These are phyloP conservation scores for Mortierella sp. DNA, from an alignment of 371 early-diverging fungal species.

Conservation along the genomic window DNA sequence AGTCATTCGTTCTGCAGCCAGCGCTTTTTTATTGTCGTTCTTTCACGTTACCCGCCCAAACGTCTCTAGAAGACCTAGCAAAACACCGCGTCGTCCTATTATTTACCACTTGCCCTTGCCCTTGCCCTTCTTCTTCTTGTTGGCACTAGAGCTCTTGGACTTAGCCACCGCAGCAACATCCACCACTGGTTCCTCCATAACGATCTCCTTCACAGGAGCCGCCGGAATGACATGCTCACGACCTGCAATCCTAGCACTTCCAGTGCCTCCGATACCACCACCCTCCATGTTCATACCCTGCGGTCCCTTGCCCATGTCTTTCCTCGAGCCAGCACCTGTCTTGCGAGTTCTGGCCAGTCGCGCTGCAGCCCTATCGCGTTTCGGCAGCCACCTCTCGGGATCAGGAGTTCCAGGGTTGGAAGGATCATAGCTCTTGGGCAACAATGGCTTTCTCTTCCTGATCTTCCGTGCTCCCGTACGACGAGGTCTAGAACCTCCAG, in stretches of 20 bases:
- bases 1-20: too few species aligned
- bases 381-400: constrained; percentile 85
- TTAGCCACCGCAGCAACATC: constrained; percentile 40
- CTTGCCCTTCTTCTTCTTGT: constrained; percentile 55
- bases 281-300: constrained; percentile 71
- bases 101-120: constrained; percentile 52
- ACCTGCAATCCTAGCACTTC: constrained; percentile 78
- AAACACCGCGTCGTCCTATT: too few species aligned
- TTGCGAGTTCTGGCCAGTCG: constrained; percentile 69
- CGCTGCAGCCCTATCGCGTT: constrained; percentile 71
- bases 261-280: constrained; percentile 77
- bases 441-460: constrained; percentile 70
- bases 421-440: constrained; percentile 64
- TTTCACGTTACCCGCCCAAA: too few species aligned
- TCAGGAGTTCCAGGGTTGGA: constrained; percentile 67
- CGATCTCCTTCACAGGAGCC: neutral
- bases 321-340: constrained; percentile 55
- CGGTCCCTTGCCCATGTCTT: constrained; percentile 61
- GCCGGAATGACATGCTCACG: constrained; percentile 30
- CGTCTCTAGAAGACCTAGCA: too few species aligned
- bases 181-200: constrained; percentile 20
- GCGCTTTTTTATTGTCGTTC: too few species aligned
- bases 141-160: constrained; percentile 36
- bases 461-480: constrained; percentile 59
- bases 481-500: constrained; percentile 38